These are phyloP conservation scores for Combretum micranthum DNA, from an alignment of 345 rosid genomes.

Conservation along the genomic window DNA sequence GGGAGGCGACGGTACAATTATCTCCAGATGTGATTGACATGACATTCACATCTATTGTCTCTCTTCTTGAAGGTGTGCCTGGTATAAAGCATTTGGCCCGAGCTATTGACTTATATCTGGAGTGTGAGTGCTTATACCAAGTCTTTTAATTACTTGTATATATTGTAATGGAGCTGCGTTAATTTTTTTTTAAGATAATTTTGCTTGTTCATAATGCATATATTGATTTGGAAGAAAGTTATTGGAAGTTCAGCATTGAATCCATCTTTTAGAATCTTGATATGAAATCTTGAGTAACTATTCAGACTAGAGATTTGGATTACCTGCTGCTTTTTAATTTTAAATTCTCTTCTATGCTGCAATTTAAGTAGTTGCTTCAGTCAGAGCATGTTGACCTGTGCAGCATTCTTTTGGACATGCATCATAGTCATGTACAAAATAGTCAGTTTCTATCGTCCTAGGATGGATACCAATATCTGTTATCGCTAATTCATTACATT, in stretches of 20 bases:
- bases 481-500: constrained; percentile 1
- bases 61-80: constrained; percentile 84
- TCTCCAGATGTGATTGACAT: constrained; percentile 94
- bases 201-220: background rate
- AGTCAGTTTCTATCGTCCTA: too few relatives aligned
- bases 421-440: too few relatives aligned
- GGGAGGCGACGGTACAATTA: constrained; percentile 69
- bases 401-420: too few relatives aligned
- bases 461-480: too few relatives aligned
- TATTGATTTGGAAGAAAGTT: background rate
- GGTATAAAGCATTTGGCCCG: constrained; percentile 79
- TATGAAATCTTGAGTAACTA: background rate
- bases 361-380: too few relatives aligned
- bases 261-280: background rate
- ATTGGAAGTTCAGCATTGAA: background rate
- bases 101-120: constrained; percentile 81
- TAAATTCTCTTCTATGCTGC: too few relatives aligned
- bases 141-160: background rate
- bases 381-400: too few relatives aligned
- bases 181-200: background rate
- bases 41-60: constrained; percentile 81
- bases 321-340: too few relatives aligned
- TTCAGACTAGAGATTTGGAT: too few relatives aligned
- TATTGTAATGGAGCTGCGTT: background rate
- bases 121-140: constrained; percentile 52